phyloP scores from a whole-genome alignment of 176 grass and related monocot species.

The Oryza longistaminata region DNA sequence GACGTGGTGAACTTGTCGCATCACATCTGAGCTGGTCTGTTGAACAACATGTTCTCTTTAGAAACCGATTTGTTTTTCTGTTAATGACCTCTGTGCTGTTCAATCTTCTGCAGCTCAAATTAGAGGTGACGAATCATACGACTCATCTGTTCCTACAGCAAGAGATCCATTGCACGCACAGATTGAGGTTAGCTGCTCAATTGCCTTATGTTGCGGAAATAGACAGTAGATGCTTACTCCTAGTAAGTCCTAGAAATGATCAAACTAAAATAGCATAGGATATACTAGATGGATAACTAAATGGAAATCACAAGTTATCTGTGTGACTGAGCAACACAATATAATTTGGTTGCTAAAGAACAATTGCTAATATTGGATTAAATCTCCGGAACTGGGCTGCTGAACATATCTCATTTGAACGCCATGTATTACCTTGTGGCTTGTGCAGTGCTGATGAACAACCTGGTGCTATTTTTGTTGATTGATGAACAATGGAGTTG shows the following conservation, averaged over 20 bases:
- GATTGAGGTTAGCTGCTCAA: slow-evolving; percentile 53
- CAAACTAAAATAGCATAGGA: not conserved
- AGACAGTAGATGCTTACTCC: slow-evolving; percentile 23
- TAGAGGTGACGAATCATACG: slow-evolving; percentile 83
- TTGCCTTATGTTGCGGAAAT: slow-evolving; percentile 6
- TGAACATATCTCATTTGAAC: too few relatives aligned
- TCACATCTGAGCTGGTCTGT: slow-evolving; percentile 24
- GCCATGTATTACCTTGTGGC: too few relatives aligned
- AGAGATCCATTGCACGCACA: slow-evolving; percentile 60
- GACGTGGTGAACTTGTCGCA: not conserved
- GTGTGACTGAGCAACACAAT: not conserved
- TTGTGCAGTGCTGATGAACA: too few relatives aligned
- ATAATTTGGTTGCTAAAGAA: too few relatives aligned
- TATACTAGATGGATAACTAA: not conserved
- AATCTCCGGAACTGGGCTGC: too few relatives aligned
- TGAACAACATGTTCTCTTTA: not conserved
- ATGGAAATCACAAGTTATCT: not conserved
- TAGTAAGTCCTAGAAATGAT: not conserved
- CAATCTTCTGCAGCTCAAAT: slow-evolving; percentile 69
- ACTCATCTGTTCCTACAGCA: slow-evolving; percentile 54
- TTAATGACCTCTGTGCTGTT: slow-evolving; percentile 18
- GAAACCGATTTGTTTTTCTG: slow-evolving; percentile 10
- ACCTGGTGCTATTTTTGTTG: too few relatives aligned
- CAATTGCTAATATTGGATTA: too few relatives aligned
- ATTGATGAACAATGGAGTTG: too few relatives aligned